These are phyloP conservation scores for Sinapis alba DNA, from an alignment of 441 rosid species.

Conservation along the genomic window DNA sequence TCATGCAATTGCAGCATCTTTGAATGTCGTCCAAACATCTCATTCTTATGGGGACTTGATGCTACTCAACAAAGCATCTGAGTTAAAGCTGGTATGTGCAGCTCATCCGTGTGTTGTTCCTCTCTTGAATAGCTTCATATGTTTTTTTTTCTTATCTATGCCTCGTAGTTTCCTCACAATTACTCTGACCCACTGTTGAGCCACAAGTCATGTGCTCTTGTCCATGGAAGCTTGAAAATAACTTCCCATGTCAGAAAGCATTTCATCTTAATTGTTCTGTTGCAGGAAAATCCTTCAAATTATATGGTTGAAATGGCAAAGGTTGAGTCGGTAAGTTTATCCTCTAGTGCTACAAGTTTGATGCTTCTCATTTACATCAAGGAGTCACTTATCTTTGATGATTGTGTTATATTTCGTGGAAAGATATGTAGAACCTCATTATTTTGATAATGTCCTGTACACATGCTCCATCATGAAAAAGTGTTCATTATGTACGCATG, in stretches of 20 bases:
- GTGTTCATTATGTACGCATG: neutral
- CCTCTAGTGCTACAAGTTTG: conserved; percentile 30
- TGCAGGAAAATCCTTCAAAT: conserved; percentile 77
- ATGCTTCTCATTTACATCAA: conserved; percentile 16
- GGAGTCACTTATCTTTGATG: conserved; percentile 1
- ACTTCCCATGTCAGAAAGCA: conserved; percentile 4
- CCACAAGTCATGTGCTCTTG: conserved; percentile 11
- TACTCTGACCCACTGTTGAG: neutral
- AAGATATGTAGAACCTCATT: neutral
- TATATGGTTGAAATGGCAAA: conserved; percentile 95
- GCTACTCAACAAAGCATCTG: conserved; percentile 73
- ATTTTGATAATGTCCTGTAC: conserved; percentile 10
- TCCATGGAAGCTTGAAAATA: conserved; percentile 16
- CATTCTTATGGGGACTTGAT: conserved; percentile 92
- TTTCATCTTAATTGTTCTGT: conserved; percentile 19
- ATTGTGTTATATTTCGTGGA: neutral
- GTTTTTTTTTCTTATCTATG: conserved; percentile 1
- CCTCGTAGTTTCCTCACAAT: neutral
- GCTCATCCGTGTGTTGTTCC: neutral
- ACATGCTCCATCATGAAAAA: neutral
- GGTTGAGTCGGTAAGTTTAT: conserved; percentile 74
- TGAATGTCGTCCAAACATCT: conserved; percentile 80
- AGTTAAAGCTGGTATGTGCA: conserved; percentile 57
- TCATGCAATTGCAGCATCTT: conserved; percentile 69
- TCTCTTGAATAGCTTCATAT: neutral